Base-by-base conservation (phyloP, 345 rosid genomes). In the Syzygium oleosum region DNA sequence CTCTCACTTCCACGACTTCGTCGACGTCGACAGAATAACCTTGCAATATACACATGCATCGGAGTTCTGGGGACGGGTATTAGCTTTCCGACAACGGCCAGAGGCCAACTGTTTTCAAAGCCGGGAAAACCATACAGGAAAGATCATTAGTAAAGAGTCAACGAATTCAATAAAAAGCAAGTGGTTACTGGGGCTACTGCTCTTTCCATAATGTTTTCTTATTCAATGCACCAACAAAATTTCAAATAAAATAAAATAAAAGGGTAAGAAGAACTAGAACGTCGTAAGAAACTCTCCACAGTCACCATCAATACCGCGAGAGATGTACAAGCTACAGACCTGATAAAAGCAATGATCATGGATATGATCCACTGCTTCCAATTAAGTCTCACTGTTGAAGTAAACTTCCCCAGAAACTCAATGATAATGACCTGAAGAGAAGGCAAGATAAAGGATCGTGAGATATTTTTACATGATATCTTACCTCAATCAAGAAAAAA, bases 381-480 rank as follows among this genome's bases (percentile, higher is more conserved):
- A 88, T 92, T 93, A 52, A 98, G 99, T 91, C 92, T 94, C 87
- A 90, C 94, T 10, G 99, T 98, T 84, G 93, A 85, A 51, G 97
- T 91, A 85, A 98, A 96, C 90, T 96, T 96, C 51, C 99, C 98
- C n/a, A 96, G 93, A 88, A 95, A 98, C 91, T 93, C 94, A 5
- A 98, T 92, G 83, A 96, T 95, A 79, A 98, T 84, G 85, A 92
- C 92, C 99, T 98, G 90, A 55, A 52, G 22, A 21, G 87, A 29
- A 19, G 83, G n/a, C 85, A 54, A 78, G 14, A 68, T 55, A 38
- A 46, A 29, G 22, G 38, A 80, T 49, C 86, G 3, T 43, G 52
- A 12, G 29, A 41, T 5, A 34, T 23, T 52, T 52, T 19, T 77
- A 56, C 12, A 23, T 3, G 2, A 73, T 10, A 10, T 0, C 83